phyloP scores from a whole-genome alignment of 768 basidiomycete species.

The Rubroboletus pulcherrimus region DNA sequence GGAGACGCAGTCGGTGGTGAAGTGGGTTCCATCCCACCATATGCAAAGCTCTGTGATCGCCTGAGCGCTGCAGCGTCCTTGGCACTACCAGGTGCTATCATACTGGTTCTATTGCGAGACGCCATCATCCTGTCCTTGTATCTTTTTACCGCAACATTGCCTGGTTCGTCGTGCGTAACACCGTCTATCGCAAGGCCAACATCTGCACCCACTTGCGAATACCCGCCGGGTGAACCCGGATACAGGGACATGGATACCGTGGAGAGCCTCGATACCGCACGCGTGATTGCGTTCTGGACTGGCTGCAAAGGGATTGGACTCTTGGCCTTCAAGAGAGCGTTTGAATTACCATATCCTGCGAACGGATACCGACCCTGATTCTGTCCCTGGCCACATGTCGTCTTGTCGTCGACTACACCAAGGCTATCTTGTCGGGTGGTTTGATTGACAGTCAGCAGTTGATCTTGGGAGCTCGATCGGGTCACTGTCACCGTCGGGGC shows the following conservation, averaged over 20 bases:
- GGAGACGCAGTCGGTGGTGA: constrained; percentile 38
- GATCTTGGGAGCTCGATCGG: constrained; percentile 22
- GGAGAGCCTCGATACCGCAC: constrained; percentile 39
- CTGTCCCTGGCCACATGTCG: constrained; percentile 15
- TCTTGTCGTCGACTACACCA: not conserved
- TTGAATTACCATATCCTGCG: constrained; percentile 24
- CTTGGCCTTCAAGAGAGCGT: constrained; percentile 20
- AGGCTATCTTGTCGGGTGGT: constrained; percentile 6
- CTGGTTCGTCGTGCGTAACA: constrained; percentile 41
- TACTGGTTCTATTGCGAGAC: constrained; percentile 21
- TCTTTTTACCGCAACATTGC: constrained; percentile 30
- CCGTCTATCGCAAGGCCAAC: constrained; percentile 37
- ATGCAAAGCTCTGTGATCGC: constrained; percentile 41
- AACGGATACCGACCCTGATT: constrained; percentile 21
- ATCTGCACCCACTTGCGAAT: constrained; percentile 21
- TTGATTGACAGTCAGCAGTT: constrained; percentile 6
- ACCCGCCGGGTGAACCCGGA: constrained; percentile 38
- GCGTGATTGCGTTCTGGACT: constrained; percentile 38
- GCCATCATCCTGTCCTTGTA: constrained; percentile 32
- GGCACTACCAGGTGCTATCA: constrained; percentile 15
- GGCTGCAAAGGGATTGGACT: constrained; percentile 36
- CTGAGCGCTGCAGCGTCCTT: constrained; percentile 23
- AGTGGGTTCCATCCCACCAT: constrained; percentile 49
- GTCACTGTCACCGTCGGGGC: constrained; percentile 22
- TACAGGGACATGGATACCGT: constrained; percentile 47